Evolutionary conservation across 306 rosid genomes (phyloP).

Genomic region (Trifolium pratense): DNA sequence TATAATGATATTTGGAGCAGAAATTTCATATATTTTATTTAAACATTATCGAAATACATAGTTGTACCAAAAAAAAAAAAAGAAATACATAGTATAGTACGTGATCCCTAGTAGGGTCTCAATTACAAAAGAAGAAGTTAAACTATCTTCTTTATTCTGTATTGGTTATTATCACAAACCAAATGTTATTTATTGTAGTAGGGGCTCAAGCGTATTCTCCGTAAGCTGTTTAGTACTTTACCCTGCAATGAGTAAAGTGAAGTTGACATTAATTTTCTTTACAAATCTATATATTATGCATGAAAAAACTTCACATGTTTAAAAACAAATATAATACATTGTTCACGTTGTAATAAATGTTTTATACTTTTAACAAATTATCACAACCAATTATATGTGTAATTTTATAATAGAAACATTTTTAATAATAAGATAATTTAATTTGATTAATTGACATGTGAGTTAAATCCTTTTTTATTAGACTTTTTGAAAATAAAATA

Average conservation of each 20-base stretch:
- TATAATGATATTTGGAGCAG: neutral
- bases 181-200: neutral
- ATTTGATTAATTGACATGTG: no score
- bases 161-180: neutral
- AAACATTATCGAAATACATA: neutral
- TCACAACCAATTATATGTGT: no score
- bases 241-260: slow-evolving; percentile 34
- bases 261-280: neutral
- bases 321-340: no score
- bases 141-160: slow-evolving; percentile 36
- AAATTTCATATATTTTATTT: neutral
- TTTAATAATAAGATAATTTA: no score
- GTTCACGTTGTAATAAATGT: no score
- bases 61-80: no score
- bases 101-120: slow-evolving; percentile 15
- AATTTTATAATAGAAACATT: no score
- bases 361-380: no score
- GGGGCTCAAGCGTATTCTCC: neutral
- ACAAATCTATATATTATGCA: neutral
- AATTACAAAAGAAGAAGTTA: neutral
- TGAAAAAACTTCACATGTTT: neutral
- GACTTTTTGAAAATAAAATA: no score
- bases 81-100: neutral
- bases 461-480: no score
- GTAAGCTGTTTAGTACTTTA: neutral